Evolutionary conservation across 2,329 filamentous ascomycete species (phyloP).

Genomic region (Fusarium ambrosium): DNA sequence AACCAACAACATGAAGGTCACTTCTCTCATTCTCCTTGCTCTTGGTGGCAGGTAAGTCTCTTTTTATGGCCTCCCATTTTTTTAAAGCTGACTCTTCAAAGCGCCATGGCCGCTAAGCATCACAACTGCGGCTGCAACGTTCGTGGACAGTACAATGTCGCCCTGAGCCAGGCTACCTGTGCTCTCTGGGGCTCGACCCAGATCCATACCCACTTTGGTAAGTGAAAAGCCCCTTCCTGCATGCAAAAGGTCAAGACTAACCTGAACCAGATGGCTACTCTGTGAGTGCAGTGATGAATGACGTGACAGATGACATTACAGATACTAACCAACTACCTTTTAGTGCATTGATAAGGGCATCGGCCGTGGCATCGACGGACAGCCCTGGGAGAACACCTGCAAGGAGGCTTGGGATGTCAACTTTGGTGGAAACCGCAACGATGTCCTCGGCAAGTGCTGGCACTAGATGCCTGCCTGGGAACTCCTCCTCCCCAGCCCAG

Average conservation of each 20-base stretch:
- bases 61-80: rapidly evolving
- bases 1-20: not conserved
- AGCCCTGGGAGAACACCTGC: slow-evolving; percentile 28
- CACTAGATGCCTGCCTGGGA: slow-evolving; percentile 8
- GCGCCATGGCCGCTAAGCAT: slow-evolving; percentile 9
- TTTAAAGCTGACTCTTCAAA: not conserved
- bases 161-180: slow-evolving; percentile 16
- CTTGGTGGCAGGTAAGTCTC: not conserved
- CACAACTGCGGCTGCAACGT: slow-evolving; percentile 34
- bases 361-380: slow-evolving; percentile 26
- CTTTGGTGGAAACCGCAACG: slow-evolving; percentile 20
- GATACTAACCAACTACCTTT: not conserved
- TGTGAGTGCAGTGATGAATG: not conserved
- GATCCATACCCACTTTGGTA: slow-evolving; percentile 15
- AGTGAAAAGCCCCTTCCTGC: not conserved
- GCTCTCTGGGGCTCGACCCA: slow-evolving; percentile 25
- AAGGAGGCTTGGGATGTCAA: slow-evolving; percentile 25
- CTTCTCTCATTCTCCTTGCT: not conserved
- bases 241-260: not conserved
- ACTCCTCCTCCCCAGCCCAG: not conserved
- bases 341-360: slow-evolving; percentile 29
- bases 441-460: slow-evolving; percentile 31
- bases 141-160: slow-evolving; percentile 13
- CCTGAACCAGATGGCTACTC: slow-evolving; percentile 20
- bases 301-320: rapidly evolving